Evolutionary conservation across 768 basidiomycete species (phyloP).

Genomic region (Lentinula sp.): DNA sequence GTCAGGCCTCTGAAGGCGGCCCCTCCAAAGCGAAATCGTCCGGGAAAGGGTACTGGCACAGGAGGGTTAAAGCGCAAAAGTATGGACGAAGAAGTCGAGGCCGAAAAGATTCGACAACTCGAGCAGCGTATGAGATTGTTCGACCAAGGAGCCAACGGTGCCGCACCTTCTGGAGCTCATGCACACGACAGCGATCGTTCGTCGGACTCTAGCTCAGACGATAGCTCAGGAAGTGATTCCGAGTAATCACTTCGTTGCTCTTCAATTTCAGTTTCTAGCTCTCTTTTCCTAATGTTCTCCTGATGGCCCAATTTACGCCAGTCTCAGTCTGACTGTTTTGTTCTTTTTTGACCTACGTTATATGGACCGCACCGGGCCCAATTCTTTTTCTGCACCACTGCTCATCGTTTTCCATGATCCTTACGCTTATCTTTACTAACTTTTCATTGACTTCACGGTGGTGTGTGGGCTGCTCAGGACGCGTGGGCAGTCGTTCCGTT

Average conservation of each 20-base stretch:
- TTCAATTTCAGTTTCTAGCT: conserved; percentile 11
- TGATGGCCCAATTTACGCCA: neutral
- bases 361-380: conserved; percentile 4
- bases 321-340: neutral
- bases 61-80: conserved; percentile 91
- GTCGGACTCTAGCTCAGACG: conserved; percentile 75
- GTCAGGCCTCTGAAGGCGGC: conserved; percentile 71
- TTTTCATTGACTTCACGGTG: neutral
- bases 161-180: conserved; percentile 26
- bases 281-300: conserved; percentile 11
- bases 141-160: conserved; percentile 48
- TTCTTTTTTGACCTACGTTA: conserved; percentile 6
- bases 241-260: conserved; percentile 43
- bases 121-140: conserved; percentile 87
- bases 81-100: conserved; percentile 96
- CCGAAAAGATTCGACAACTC: conserved; percentile 87
- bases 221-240: conserved; percentile 81
- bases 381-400: neutral
- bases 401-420: neutral
- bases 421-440: neutral
- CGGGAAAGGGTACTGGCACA: conserved; percentile 78
- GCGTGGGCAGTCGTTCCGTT: neutral
- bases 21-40: conserved; percentile 55
- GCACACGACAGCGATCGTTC: conserved; percentile 66
- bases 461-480: neutral